Evolutionary conservation across 1,139 yeast genomes (phyloP).

Genomic region (Geotrichum fermentans): DNA sequence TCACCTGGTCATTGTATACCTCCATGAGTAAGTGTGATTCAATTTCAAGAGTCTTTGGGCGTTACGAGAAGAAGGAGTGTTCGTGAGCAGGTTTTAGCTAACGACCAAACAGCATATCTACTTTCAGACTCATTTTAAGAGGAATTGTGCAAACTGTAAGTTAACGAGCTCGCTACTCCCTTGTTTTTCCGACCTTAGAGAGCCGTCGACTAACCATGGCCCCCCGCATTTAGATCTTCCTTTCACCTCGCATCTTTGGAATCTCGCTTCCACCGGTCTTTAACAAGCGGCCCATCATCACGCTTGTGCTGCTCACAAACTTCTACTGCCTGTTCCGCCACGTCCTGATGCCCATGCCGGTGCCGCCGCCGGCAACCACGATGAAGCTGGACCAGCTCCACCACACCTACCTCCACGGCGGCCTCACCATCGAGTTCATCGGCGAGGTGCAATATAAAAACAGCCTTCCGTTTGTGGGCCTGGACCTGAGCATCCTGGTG

Average conservation of each 20-base stretch:
- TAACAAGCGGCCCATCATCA: conserved; percentile 26
- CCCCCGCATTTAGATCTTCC: conserved; percentile 19
- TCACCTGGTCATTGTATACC: conserved; percentile 29
- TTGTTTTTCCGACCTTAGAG: neutral
- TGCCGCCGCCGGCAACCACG: conserved; percentile 18
- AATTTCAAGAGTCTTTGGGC: too few relatives aligned
- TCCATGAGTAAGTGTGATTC: conserved; percentile 27
- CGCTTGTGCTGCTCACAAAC: conserved; percentile 24
- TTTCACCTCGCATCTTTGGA: conserved; percentile 26
- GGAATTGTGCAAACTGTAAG: conserved; percentile 26
- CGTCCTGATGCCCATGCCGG: conserved; percentile 23
- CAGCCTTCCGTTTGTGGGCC: conserved; percentile 25
- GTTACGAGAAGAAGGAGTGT: too few relatives aligned
- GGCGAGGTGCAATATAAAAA: conserved; percentile 29
- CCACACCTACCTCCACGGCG: conserved; percentile 31
- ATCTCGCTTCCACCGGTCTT: conserved; percentile 23
- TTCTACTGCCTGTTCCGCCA: conserved; percentile 22
- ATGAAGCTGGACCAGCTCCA: neutral
- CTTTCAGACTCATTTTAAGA: conserved; percentile 28
- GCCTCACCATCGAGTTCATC: conserved; percentile 37
- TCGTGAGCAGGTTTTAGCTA: too few relatives aligned
- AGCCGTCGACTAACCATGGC: neutral
- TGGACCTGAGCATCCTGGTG: conserved; percentile 27
- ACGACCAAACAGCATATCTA: conserved; percentile 22
- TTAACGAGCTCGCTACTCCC: neutral